Evolutionary conservation across 345 rosid genomes (phyloP).

Genomic region (Microthlaspi erraticum): DNA sequence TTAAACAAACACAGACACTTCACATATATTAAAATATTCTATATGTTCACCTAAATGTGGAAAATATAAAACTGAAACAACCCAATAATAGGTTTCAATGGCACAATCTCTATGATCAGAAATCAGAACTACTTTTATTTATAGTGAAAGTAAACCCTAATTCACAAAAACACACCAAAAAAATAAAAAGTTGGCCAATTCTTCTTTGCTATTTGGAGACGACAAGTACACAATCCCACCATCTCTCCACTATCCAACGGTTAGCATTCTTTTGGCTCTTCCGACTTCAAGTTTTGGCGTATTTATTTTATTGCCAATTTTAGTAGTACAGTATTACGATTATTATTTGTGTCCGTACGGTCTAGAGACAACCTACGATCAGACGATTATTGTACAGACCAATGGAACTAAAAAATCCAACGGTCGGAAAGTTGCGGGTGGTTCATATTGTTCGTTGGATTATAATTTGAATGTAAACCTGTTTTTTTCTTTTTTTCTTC

Average conservation of each 20-base stretch:
- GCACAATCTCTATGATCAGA: neutral
- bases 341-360: conserved; percentile 19
- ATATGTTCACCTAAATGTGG: conserved; percentile 24
- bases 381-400: conserved; percentile 28
- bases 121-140: conserved; percentile 10
- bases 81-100: conserved; percentile 22
- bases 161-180: conserved; percentile 20
- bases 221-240: conserved; percentile 28
- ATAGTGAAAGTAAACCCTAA: conserved; percentile 15
- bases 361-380: conserved; percentile 37
- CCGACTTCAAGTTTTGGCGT: conserved; percentile 4
- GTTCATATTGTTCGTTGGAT: conserved; percentile 30
- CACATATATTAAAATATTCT: conserved; percentile 27
- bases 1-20: conserved; percentile 26
- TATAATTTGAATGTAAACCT: conserved; percentile 25
- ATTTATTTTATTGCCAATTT: conserved; percentile 16
- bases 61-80: conserved; percentile 23
- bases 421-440: conserved; percentile 29
- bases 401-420: conserved; percentile 21
- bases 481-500: no score
- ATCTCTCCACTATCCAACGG: conserved; percentile 37
- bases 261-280: conserved; percentile 39
- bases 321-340: conserved; percentile 30
- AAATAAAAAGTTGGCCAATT: conserved; percentile 27
- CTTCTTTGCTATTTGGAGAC: conserved; percentile 36